Evolutionary conservation across 2,329 filamentous ascomycete genomes (phyloP), one percentile per base, ranked within the genome.

Genomic region (Botrytis medusae): DNA sequence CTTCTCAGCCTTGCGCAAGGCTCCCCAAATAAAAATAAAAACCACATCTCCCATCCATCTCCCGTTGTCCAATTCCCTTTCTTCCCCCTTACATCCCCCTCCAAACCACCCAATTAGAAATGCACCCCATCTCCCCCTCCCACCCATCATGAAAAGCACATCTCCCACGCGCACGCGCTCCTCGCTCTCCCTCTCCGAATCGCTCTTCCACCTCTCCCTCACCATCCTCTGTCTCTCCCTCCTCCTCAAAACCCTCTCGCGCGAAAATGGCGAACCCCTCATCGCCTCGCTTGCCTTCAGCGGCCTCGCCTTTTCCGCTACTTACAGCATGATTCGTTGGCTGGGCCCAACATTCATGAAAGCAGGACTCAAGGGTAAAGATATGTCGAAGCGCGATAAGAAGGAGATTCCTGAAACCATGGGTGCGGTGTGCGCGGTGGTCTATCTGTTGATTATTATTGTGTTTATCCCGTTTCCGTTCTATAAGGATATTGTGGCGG

Each of bases 381-480:
- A 99, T 82, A 87, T 98, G 86, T 91, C 92, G 81, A 99, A 94
- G 83, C 84, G 88, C 74, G 89, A 90, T 78, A 89, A 89, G 77
- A 87, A 87, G 74, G 93, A 96, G 82, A 92, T 98, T 79, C 96
- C 96, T 34, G 96, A 99, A 83, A 95, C 93, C 77, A 98, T 99
- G 95, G 96, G 96, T 44, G 93, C 94, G 73, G 89, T 99, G 40
- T 97, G 93, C 81, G 96, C 95, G 14, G 89, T 96, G 77, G 94
- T 98, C 40, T 98, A 98, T 83, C 87, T 99, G 61, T 87, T 99
- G 77, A 88, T 91, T 68, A 87, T 98, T 77, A 97, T 98, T 77
- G 85, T 94, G 75, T 99, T 99, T 82, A 94, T 98, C 74, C 96
- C 96, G 0, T 97, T 98, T 83, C 93, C 95, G 1, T 98, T 99